Evolutionary conservation across 371 early-diverging fungal genomes (phyloP), one percentile per base, ranked within the genome.

Genomic region (Lichtheimia hyalospora): DNA sequence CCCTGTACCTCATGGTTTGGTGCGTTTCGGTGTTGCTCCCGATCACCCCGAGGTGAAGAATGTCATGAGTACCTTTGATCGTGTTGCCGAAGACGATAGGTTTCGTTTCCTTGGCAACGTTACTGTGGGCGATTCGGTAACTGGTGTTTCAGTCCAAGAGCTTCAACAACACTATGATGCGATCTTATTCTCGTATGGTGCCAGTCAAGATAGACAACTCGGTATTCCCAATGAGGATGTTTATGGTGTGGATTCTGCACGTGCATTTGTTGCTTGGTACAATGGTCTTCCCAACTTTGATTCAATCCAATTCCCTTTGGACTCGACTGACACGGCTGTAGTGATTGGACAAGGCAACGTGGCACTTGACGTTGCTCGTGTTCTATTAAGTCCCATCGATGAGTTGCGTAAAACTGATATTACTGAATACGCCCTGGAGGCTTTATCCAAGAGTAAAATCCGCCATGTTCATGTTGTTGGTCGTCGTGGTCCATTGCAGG

Each of bases 11-110:
- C 92, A 90, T 72, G 99, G 99, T 0, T 83, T 97, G 23, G 95
- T 95, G 13, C 87, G 97, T 3, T 97, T 86, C 70, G 98, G 99
- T 27, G 98, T 99, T 4, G 98, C 99, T n/a, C 98, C 99, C 3
- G 98, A 98, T 73, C 98, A 99, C 69, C 94, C 93, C 3, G 98
- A 96, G 73, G 97, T 98, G 24, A 97, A 97, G 89, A 85, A 87
- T 64, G 95, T 94, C 52, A 91, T 89, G 81, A 76, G 87, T 63
- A 92, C 91, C 44, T 96, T 96, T 73, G 90, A 92, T 53, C 79
- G 86, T 34, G 87, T 95, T 3, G 89, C 92, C 0, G 64, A 72
- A 54, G 85, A 91, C 63, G 70, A 82, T 14, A 78, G 89, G 2
- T 91, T 93, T 51, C 81, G 83, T 15, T 96, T 89, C 66, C 73